Conservation (phyloP, 1,284 basidiomycete genomes). For the Apiotrichum veenhuisii region DNA sequence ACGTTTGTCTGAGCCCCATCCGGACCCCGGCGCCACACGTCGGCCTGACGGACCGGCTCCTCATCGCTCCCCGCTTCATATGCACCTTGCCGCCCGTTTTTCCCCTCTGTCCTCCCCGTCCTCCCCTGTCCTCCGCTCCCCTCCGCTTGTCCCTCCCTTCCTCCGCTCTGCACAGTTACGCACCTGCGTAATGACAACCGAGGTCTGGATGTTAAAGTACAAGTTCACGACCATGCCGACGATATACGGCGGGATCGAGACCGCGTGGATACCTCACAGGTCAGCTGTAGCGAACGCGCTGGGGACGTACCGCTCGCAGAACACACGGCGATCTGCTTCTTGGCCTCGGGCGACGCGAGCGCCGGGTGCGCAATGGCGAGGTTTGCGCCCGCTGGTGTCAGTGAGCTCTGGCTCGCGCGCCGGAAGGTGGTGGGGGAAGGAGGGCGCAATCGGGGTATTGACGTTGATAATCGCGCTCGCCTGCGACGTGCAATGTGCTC, state of each 20-base stretch:
- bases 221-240: conserved; percentile 35
- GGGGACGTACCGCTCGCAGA: conserved; percentile 28
- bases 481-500: too few relatives aligned
- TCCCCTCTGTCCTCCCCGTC: too few relatives aligned
- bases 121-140: too few relatives aligned
- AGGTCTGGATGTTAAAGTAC: conserved; percentile 33
- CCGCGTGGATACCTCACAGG: conserved; percentile 37
- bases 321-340: conserved; percentile 33
- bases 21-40: too few relatives aligned
- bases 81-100: too few relatives aligned
- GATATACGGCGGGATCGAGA: conserved; percentile 45
- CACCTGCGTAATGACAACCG: conserved; percentile 27
- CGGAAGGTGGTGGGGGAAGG: too few relatives aligned
- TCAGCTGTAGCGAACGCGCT: conserved; percentile 1
- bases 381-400: conserved; percentile 36
- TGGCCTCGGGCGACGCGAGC: conserved; percentile 23
- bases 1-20: too few relatives aligned
- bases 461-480: too few relatives aligned
- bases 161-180: not conserved
- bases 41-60: too few relatives aligned
- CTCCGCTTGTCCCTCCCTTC: too few relatives aligned
- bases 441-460: too few relatives aligned
- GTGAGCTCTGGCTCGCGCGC: not conserved
- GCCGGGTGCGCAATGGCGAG: conserved; percentile 26
- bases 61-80: too few relatives aligned